Base-by-base conservation (phyloP, 2,329 filamentous ascomycete species). In the Aspergillus oerlinghausenensis region DNA sequence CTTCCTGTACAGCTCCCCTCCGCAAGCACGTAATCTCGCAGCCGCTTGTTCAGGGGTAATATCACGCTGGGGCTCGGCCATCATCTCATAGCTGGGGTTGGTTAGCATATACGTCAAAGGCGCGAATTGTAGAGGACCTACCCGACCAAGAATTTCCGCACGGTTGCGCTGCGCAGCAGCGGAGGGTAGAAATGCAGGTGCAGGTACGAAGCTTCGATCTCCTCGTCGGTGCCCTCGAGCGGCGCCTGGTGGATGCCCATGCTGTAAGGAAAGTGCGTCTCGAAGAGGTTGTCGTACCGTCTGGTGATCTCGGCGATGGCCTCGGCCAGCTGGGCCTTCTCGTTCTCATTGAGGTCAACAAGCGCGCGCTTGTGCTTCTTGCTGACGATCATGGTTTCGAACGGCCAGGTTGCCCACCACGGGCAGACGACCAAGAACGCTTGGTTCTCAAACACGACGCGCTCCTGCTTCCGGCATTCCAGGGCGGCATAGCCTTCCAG, bases 121-220 rank as follows among this genome's bases (percentile, higher is more conserved):
- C 35, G n/a, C 29, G 19, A 49, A 10, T 17, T 49, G 28, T 19
- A 6, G 32, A 50, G 50, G 51, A 72, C 77, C 64, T 69, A 82
- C 61, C 94, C 94, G 35, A 99, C 94, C 52, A 97, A 76, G 77
- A 97, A 99, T 78, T 99, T 99, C 65, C 90, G 87, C 49, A 99
- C 92, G 0, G 92, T 96, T 2, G 94, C 92, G 49, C 92, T 96
- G 55, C 94, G 86, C 62, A 99, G 80, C 49, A 99, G 80, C 11
- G 94, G 94, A 45, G 94, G 94, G 73, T 97, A 97, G 75, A 99
- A 99, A 77, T 99, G 94, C 79, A 99, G 88, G 74, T 99, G 94
- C 70, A 99, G 86, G 75, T 96, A 93, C 64, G 90, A 91, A 59
- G 86, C 86, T 66, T 96, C 89, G 54, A 93, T 84, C 73, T 97